phyloP scores from a whole-genome alignment of 306 rosid genomes.

The Rosa rugosa region DNA sequence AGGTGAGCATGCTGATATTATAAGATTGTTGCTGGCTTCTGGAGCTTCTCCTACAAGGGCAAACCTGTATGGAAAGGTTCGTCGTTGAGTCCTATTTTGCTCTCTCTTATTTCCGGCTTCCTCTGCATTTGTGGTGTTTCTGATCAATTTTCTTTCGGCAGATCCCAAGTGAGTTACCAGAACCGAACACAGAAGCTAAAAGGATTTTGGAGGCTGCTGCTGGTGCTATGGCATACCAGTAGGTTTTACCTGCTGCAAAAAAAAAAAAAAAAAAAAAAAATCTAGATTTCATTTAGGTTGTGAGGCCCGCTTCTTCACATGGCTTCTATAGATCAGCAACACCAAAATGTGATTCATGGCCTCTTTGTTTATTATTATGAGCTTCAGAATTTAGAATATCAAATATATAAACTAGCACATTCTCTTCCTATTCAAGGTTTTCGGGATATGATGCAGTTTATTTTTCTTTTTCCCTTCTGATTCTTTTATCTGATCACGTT shows the following conservation, averaged over 20 bases:
- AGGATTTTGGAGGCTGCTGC: slow-evolving; percentile 59
- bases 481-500: neutral
- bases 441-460: neutral
- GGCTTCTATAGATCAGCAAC: neutral
- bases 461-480: neutral
- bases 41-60: slow-evolving; percentile 63
- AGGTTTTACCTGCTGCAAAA: slow-evolving; percentile 18
- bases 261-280: slow-evolving; percentile 9
- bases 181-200: slow-evolving; percentile 61
- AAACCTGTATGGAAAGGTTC: slow-evolving; percentile 77
- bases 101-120: neutral
- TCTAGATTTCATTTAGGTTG: neutral
- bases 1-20: slow-evolving; percentile 73
- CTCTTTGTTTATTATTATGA: neutral
- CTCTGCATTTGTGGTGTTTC: slow-evolving; percentile 6
- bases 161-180: slow-evolving; percentile 74
- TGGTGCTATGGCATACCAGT: slow-evolving; percentile 32
- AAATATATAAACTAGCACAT: neutral
- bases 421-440: neutral
- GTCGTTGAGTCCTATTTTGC: slow-evolving; percentile 11
- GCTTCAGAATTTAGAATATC: neutral
- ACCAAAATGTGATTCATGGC: neutral
- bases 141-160: slow-evolving; percentile 31
- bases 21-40: slow-evolving; percentile 55
- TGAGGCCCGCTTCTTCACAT: slow-evolving; percentile 1